Evolutionary conservation across 75 land plant species (phyloP), one percentile per base, ranked within the genome.

Genomic region (Pseudotsuga menziesii): DNA sequence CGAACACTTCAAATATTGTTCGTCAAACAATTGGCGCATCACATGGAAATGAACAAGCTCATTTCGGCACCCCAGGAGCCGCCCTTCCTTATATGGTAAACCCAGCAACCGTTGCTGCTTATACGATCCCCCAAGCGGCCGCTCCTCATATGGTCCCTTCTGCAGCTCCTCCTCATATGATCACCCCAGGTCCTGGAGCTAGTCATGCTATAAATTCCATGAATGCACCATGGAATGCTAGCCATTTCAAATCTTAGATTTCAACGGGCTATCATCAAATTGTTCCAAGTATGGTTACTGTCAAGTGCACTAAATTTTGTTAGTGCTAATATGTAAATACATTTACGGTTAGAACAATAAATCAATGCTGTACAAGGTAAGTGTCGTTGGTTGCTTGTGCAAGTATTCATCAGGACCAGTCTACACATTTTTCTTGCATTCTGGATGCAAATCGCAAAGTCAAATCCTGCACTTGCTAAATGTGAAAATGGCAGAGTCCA

Each of bases 11-110:
- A 8, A 69, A 44, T 44, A 41, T 44, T 69, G 72, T 19, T 69
- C 48, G 72, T 29, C 72, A 39, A 41, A 69, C 72, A 39, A 12
- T n/a, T 69, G 72, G 72, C 20, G 48, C 48, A 41, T 69, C 72
- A 41, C 72, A 69, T 69, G 72, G 72, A 41, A 69, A 41, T 20
- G 72, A 69, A 39, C 72, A 69, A 69, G 12, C 72, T 39, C 72
- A 69, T 12, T 41, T 41, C 4, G 54, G 72, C 25, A 41, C 48
- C 48, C 35, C 72, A 69, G 72, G 48, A 69, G 44, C 48, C 19
- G 48, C 41, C 4, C n/a, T 44, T 35, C 16, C n/a, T 66, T 39
- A 66, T 66, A 66, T 36, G n/a, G 9, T 32, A 5, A 67, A 8
- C 71, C 44, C 71, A 36, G 52, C 54, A 12, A 12, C 54, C 32